These are phyloP conservation scores for Lactarius hengduanensis DNA, from an alignment of 768 basidiomycete species.

Conservation along the genomic window DNA sequence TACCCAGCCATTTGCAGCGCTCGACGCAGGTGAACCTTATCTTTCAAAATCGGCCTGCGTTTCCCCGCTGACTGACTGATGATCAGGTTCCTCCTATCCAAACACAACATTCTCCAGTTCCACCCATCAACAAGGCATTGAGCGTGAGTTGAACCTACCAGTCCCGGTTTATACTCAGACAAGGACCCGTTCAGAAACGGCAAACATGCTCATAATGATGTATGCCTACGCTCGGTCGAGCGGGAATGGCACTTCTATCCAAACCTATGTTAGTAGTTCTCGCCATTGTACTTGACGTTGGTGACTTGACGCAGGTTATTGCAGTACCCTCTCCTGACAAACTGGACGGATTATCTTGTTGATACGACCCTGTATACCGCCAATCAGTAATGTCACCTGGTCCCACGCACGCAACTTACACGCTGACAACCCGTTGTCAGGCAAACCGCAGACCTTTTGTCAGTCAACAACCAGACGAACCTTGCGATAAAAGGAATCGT, in stretches of 20 bases:
- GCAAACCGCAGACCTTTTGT: conserved; percentile 5
- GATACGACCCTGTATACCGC: conserved; percentile 8
- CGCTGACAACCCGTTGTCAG: not conserved
- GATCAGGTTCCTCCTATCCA: conserved; percentile 15
- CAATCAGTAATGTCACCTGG: conserved; percentile 9
- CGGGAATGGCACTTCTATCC: conserved; percentile 4
- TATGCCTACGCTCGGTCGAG: conserved; percentile 18
- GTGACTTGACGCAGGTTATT: not conserved
- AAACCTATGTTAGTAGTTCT: conserved; percentile 5
- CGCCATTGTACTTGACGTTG: not conserved
- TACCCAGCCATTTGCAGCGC: conserved; percentile 15
- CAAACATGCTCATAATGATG: conserved; percentile 28
- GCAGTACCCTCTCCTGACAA: conserved; percentile 15
- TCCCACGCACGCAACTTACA: not conserved
- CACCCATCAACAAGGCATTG: conserved; percentile 21
- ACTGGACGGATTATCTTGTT: conserved; percentile 22
- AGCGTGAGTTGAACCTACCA: conserved; percentile 11
- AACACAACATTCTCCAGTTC: not conserved
- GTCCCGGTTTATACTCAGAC: not conserved
- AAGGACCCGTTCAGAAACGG: conserved; percentile 14
- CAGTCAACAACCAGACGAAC: conserved; percentile 20
- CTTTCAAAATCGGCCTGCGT: not conserved
- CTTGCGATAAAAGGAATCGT: conserved; percentile 28
- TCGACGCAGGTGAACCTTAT: conserved; percentile 20
- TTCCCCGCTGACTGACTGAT: not conserved